Evolutionary conservation across 306 rosid species (phyloP), one percentile per base, ranked within the genome.

Genomic region (Delonix regia): DNA sequence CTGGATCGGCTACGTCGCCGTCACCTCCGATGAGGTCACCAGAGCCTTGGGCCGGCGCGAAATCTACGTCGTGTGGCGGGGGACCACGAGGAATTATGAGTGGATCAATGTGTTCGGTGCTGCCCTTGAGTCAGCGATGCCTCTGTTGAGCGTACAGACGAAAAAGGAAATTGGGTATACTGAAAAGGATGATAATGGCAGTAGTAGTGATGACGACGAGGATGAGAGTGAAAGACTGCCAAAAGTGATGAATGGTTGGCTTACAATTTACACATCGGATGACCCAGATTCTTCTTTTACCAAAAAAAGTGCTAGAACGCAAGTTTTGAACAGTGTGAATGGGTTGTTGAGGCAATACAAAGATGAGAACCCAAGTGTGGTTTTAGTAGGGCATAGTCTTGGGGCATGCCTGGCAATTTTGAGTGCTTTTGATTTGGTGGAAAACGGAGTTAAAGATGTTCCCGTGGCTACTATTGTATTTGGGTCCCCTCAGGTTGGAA

Each of bases 1-100:
- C 68, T 92, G 93, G 95, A 88, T 92, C 63, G 95, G 95, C 18
- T 92, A 85, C 73, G 61, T 90, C 21, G 93, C 93, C 10, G 90
- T 90, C 48, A 85, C 87, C 63, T 82, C 85, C 4, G 92, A 92
- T 21, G 33, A 49, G 1, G 81, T 71, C 41, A 44, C 75, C 38
- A 7, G 2, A 1, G 63, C 62, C 38, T 18, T 74, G n/a, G 93
- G 91, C 63, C 84, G 86, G 7, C 87, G 95, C 0, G 97, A 90
- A 56, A 83, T 92, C 61, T 86, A 88, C 62, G 78, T 92, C 6
- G 87, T 81, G 8, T 90, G 94, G 97, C 90, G 93, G 2, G 93
- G 93, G 2, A 90, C 97, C 4, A 84, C 88, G 0, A 79, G 88
- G 11, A 57, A 79, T 66, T 63, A 83, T 24, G 97, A 92, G 70